Percentiles rank a stretch among this genome's conserved stretches.
Conservation (phyloP, 371 early-diverging fungal genomes). For the Mortierella sp. region DNA sequence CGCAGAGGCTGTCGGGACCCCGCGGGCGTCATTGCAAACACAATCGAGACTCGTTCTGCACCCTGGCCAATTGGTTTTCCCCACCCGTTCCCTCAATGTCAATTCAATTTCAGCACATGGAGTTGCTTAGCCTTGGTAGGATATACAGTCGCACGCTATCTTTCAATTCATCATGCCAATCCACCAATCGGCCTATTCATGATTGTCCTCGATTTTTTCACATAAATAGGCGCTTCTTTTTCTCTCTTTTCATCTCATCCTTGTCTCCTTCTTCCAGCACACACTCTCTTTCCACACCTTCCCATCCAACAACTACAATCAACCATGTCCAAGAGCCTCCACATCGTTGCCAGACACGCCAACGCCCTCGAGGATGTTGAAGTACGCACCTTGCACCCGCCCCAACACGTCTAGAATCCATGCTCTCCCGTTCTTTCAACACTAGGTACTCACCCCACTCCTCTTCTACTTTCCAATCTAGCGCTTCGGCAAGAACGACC, state of each 20-base stretch:
- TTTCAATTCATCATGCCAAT: not conserved
- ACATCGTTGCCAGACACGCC: slow-evolving; percentile 20
- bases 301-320: not conserved
- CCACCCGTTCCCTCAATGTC: not conserved
- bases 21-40: not conserved
- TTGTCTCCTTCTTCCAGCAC: not conserved
- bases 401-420: too few relatives aligned
- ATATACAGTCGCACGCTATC: not conserved
- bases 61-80: slow-evolving; percentile 1
- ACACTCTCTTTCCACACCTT: not conserved
- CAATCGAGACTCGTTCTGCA: not conserved
- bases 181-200: too few relatives aligned
- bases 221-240: too few relatives aligned
- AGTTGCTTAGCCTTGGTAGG: not conserved
- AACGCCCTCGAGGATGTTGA: slow-evolving; percentile 37
- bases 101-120: not conserved
- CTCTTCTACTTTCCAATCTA: slow-evolving; percentile 7
- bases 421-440: too few relatives aligned
- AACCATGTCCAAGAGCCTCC: slow-evolving; percentile 10
- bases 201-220: not conserved
- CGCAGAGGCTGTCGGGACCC: too few relatives aligned
- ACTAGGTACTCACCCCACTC: not conserved
- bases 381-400: slow-evolving; percentile 7
- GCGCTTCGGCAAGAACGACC: slow-evolving; percentile 46
- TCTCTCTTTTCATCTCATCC: too few relatives aligned